Evolutionary conservation across 306 rosid genomes (phyloP).

Genomic region (Lotus japonicus): DNA sequence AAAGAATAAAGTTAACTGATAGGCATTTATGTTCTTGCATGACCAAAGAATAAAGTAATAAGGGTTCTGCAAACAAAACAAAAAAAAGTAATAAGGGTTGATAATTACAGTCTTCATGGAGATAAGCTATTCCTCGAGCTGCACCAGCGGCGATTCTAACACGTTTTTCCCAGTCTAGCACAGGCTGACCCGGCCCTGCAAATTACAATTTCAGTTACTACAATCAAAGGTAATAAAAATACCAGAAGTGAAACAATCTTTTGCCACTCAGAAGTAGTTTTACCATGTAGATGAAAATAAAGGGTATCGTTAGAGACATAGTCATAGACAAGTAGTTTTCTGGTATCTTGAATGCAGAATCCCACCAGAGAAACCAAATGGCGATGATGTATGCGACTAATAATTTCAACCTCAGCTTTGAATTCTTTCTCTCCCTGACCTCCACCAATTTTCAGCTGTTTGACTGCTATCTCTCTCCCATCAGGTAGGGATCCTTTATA

Average conservation of each 20-base stretch:
- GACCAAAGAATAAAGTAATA: neutral
- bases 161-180: slow-evolving; percentile 74
- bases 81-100: slow-evolving; percentile 15
- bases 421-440: slow-evolving; percentile 91
- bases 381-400: slow-evolving; percentile 91
- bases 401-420: slow-evolving; percentile 84
- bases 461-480: slow-evolving; percentile 86
- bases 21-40: neutral
- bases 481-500: slow-evolving; percentile 81
- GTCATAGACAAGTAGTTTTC: slow-evolving; percentile 87
- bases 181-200: slow-evolving; percentile 52
- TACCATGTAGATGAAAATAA: slow-evolving; percentile 86
- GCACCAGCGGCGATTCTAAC: slow-evolving; percentile 84
- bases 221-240: slow-evolving; percentile 13
- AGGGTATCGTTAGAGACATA: slow-evolving; percentile 75
- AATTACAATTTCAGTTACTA: slow-evolving; percentile 15
- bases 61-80: too few relatives aligned
- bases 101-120: slow-evolving; percentile 89
- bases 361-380: slow-evolving; percentile 93
- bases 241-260: slow-evolving; percentile 7
- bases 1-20: neutral
- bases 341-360: slow-evolving; percentile 64
- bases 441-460: slow-evolving; percentile 77
- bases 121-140: slow-evolving; percentile 92
- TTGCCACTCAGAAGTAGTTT: slow-evolving; percentile 21